These are phyloP conservation scores for Porogramme epimiltina DNA, from an alignment of 1,284 basidiomycete species.

Conservation along the genomic window DNA sequence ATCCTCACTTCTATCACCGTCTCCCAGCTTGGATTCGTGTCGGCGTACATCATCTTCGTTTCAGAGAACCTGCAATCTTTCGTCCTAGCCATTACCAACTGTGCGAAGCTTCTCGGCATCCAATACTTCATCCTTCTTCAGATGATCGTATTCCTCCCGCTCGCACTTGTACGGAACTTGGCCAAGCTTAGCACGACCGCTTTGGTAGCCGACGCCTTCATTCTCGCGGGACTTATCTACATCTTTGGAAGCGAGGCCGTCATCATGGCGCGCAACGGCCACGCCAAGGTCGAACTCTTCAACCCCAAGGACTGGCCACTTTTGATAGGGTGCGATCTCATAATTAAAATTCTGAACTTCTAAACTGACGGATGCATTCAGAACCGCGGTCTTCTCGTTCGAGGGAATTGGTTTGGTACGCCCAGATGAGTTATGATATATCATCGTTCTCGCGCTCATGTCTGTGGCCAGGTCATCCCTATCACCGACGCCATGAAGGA, in stretches of 20 bases:
- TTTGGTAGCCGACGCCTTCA: constrained; percentile 94
- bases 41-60: constrained; percentile 96
- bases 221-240: constrained; percentile 87
- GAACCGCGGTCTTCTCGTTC: constrained; percentile 98
- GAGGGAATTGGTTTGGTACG: constrained; percentile 93
- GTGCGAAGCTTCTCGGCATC: constrained; percentile 70
- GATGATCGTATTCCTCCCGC: constrained; percentile 83
- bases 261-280: constrained; percentile 65
- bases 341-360: neutral
- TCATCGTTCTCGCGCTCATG: neutral
- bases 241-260: constrained; percentile 82
- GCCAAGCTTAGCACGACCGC: constrained; percentile 93
- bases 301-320: constrained; percentile 90
- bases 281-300: constrained; percentile 87
- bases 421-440: constrained; percentile 7
- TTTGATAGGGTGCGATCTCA: constrained; percentile 73
- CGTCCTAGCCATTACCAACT: constrained; percentile 83
- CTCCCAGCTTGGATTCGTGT: constrained; percentile 89
- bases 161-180: constrained; percentile 86
- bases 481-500: constrained; percentile 97
- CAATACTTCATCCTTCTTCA: constrained; percentile 85
- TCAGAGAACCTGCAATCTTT: constrained; percentile 92
- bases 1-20: constrained; percentile 89
- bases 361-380: constrained; percentile 28
- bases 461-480: constrained; percentile 73